These are phyloP conservation scores for Wallacemonas sp. DNA, from an alignment of 208 protist genomes.

Conservation along the genomic window DNA sequence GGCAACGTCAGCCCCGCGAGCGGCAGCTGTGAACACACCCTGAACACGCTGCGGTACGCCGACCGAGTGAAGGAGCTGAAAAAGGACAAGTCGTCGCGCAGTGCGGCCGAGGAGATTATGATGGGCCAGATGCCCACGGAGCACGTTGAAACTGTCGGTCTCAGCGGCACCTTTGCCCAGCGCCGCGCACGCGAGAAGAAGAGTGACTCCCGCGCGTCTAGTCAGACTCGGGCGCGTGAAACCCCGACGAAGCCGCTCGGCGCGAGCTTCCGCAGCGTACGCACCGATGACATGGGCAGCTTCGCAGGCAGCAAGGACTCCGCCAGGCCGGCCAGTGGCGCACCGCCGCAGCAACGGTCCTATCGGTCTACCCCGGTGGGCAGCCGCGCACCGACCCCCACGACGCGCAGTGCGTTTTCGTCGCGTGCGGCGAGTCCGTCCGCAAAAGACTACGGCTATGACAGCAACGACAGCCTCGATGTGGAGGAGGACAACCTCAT, in stretches of 20 bases:
- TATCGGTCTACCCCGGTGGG: conserved; percentile 25
- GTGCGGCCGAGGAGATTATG: conserved; percentile 89
- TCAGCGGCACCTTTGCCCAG: conserved; percentile 73
- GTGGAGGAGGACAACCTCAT: conserved; percentile 92
- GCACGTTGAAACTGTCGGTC: conserved; percentile 78
- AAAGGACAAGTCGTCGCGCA: conserved; percentile 80
- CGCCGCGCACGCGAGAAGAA: conserved; percentile 76
- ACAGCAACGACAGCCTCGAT: conserved; percentile 80
- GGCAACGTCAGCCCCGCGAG: conserved; percentile 88
- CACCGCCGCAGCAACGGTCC: neutral
- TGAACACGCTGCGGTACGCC: conserved; percentile 87
- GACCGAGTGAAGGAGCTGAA: conserved; percentile 92
- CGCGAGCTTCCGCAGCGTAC: conserved; percentile 27
- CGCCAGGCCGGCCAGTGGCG: conserved; percentile 11
- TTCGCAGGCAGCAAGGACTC: conserved; percentile 36
- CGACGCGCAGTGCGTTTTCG: conserved; percentile 35
- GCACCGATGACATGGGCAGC: conserved; percentile 29
- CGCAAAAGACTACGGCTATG: conserved; percentile 51
- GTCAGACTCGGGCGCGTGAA: conserved; percentile 56
- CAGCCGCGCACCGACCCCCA: conserved; percentile 22
- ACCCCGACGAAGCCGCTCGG: conserved; percentile 42
- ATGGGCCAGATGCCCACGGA: conserved; percentile 91
- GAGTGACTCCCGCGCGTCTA: conserved; percentile 32
- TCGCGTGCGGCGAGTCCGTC: conserved; percentile 21
- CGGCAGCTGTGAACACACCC: conserved; percentile 81